Conservation (phyloP, 176 grass and related monocot species). For the Otatea glauca region DNA sequence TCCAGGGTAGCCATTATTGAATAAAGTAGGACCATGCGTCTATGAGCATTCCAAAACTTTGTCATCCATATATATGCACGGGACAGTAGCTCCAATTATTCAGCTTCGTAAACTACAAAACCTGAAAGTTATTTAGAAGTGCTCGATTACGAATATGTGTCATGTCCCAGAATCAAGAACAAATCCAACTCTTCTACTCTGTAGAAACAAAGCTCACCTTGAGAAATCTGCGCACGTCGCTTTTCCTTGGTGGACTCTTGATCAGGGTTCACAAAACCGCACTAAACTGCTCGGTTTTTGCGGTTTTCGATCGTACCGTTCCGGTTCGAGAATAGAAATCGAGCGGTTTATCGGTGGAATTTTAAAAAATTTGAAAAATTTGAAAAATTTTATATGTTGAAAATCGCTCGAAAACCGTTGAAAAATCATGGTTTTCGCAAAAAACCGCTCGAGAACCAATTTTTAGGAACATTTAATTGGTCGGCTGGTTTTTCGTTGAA, state of each 20-base stretch:
- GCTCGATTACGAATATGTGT: not conserved
- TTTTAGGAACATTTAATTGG: too few species aligned
- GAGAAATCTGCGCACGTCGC: constrained; percentile 82
- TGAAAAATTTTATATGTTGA: too few species aligned
- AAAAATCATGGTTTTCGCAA: too few species aligned
- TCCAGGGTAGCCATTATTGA: constrained; percentile 2
- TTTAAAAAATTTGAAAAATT: too few species aligned
- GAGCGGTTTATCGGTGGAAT: too few species aligned
- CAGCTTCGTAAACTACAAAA: not conserved
- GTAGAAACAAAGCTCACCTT: constrained; percentile 55
- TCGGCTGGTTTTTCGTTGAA: too few species aligned
- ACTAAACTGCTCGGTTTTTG: too few species aligned
- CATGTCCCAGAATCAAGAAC: constrained; percentile 26
- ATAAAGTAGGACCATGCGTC: not conserved
- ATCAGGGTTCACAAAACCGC: too few species aligned
- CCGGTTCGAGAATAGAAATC: too few species aligned
- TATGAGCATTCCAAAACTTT: constrained; percentile 6
- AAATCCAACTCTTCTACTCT: not conserved
- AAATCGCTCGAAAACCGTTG: too few species aligned
- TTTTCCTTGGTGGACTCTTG: constrained; percentile 98
- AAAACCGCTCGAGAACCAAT: too few species aligned
- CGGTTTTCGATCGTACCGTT: too few species aligned
- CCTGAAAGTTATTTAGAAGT: not conserved
- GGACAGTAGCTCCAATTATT: not conserved
- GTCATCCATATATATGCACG: not conserved